Evolutionary conservation across 805 yeast genomes (phyloP), one percentile per base, ranked within the genome.

Genomic region (Huiozyma naganishii): DNA sequence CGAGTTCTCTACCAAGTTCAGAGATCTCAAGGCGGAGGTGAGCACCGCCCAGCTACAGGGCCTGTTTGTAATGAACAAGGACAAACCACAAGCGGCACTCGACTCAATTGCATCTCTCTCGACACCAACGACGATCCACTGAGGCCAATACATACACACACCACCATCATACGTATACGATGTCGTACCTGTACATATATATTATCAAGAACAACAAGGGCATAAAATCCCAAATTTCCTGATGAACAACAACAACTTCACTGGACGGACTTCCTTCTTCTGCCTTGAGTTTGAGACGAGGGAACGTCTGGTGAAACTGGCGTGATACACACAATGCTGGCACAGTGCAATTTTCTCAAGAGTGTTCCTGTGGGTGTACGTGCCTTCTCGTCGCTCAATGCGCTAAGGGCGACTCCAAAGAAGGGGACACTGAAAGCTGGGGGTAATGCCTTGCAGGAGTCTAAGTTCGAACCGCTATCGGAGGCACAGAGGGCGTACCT

Each of bases 41-140:
- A 83, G 95, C 54, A 88, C 97, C 0, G 98, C 98, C 0, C 95
- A 87, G 58, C 70, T 92, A 46, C 98, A 92, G 62, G 98, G 98
- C 0, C 70, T 92, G 41, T 92, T 92, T 69, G 96, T 92, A 2
- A 85, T 85, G 67, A 85, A 86, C 65, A 92, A 92, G 63, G 75
- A 82, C 46, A 80, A 79, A 46, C 95, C 97, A 0, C 71, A 73
- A 32, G 74, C 74, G 5, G 95, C 97, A 0, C 64, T 89, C 28
- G 66, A 66, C 10, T 83, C 80, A 79, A 73, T 84, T 10, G 61
- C 61, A 5, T 58, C 64, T 1, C 45, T 67, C 27, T 54, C 55
- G 33, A 52, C 59, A 6, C 63, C 69, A 35, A n/a, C 10, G n/a
- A 10, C 10, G n/a, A 32, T 32, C 10, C 61, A 62, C 41, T 64